phyloP scores from a whole-genome alignment of 2,329 filamentous ascomycete genomes.

The Uncinocarpus reesii region DNA sequence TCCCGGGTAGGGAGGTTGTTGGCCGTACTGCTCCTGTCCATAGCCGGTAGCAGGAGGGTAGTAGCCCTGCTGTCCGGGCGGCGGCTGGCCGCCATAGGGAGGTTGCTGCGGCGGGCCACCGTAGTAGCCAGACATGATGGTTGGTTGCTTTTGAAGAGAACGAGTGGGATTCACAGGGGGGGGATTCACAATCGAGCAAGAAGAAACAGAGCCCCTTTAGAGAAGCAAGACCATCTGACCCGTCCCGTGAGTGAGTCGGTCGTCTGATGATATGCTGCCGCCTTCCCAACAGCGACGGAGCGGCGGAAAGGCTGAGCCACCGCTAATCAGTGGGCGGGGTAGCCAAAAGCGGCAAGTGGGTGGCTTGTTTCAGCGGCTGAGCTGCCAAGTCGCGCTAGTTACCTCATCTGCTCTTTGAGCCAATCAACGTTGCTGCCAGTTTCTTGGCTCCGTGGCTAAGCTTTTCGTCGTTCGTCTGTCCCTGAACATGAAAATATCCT shows the following conservation, averaged over 20 bases:
- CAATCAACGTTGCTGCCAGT: background rate
- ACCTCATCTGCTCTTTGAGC: background rate
- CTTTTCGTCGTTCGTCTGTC: too few relatives aligned
- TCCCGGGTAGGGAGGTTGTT: conserved; percentile 9
- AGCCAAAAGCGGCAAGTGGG: too few relatives aligned
- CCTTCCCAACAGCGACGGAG: too few relatives aligned
- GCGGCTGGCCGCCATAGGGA: conserved; percentile 5
- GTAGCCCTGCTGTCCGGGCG: conserved; percentile 11
- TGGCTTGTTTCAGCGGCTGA: conserved; percentile 1
- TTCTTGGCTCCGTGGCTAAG: background rate
- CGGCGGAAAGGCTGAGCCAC: too few relatives aligned
- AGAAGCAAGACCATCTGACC: too few relatives aligned
- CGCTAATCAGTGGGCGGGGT: too few relatives aligned
- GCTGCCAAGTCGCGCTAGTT: background rate
- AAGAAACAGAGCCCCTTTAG: too few relatives aligned
- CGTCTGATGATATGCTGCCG: too few relatives aligned
- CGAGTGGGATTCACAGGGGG: too few relatives aligned
- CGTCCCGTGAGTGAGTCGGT: too few relatives aligned
- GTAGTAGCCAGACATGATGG: conserved; percentile 16
- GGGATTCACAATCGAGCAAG: too few relatives aligned
- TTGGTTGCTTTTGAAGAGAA: background rate
- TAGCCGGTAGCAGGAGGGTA: conserved; percentile 14
- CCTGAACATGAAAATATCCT: too few relatives aligned
- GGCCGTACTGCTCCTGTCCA: conserved; percentile 10
- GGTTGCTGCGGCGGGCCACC: conserved; percentile 10